Percentiles rank a stretch among this genome's conserved stretches.
Evolutionary conservation across 805 yeast species (phyloP).

Genomic region (Metschnikowia similis): DNA sequence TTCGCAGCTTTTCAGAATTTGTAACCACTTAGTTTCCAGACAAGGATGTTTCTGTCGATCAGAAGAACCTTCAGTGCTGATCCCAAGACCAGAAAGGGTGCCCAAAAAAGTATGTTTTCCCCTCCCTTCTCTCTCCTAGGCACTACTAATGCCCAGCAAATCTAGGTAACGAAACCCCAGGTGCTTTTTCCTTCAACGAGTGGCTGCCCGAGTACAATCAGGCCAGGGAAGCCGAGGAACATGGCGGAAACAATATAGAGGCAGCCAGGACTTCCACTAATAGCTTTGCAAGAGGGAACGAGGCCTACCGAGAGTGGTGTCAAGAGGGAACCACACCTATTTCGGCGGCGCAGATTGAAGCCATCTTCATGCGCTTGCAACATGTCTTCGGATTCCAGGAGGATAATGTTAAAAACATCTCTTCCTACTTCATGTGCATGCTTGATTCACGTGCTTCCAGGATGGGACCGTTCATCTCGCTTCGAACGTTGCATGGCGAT

Average conservation of each 20-base stretch:
- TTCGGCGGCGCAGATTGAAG: constrained; percentile 49
- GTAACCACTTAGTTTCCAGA: neutral
- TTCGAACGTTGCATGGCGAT: constrained; percentile 63
- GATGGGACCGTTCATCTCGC: constrained; percentile 52
- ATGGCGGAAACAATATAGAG: neutral
- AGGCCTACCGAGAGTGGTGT: constrained; percentile 37
- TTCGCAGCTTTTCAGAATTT: constrained; percentile 2
- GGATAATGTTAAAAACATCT: constrained; percentile 64
- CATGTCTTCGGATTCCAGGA: constrained; percentile 63
- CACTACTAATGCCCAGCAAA: neutral
- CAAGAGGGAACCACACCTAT: constrained; percentile 43
- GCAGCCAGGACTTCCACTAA: neutral
- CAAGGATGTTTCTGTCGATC: constrained; percentile 2
- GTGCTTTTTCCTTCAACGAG: constrained; percentile 4
- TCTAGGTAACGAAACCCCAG: constrained; percentile 1
- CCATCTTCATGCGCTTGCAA: constrained; percentile 49
- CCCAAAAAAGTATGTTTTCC: neutral
- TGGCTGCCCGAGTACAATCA: constrained; percentile 4
- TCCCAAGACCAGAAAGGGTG: neutral
- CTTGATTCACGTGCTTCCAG: constrained; percentile 46
- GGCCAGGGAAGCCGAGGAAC: neutral
- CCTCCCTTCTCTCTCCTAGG: neutral
- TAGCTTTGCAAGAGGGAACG: neutral
- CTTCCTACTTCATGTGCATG: constrained; percentile 30
- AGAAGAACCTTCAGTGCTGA: neutral